Evolutionary conservation across 306 rosid species (phyloP).

Genomic region (Corylus avellana): DNA sequence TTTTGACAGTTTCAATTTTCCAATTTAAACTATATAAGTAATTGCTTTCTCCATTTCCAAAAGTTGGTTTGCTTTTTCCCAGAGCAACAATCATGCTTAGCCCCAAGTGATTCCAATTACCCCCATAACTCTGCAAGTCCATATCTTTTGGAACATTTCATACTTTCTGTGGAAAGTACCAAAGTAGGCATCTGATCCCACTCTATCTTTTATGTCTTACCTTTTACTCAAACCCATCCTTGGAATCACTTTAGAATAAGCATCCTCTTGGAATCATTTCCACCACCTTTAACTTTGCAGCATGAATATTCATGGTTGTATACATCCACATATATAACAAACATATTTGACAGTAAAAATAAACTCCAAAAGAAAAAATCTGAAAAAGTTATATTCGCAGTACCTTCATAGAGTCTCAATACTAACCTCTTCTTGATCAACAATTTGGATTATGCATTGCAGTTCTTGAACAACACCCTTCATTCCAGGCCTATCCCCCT

Average conservation of each 20-base stretch:
- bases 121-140: slow-evolving; percentile 31
- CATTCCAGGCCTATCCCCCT: slow-evolving; percentile 86
- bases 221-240: slow-evolving; percentile 27
- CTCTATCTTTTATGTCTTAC: slow-evolving; percentile 17
- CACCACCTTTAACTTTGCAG: slow-evolving; percentile 18
- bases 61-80: slow-evolving; percentile 29
- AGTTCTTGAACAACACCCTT: slow-evolving; percentile 70
- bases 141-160: slow-evolving; percentile 34
- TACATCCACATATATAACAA: neutral
- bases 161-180: slow-evolving; percentile 38
- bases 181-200: slow-evolving; percentile 63
- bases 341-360: slow-evolving; percentile 5
- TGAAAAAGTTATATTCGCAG: neutral
- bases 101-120: slow-evolving; percentile 34
- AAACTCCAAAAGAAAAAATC: neutral
- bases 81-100: slow-evolving; percentile 21
- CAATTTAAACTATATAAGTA: neutral
- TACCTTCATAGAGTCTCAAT: slow-evolving; percentile 11
- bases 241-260: slow-evolving; percentile 46
- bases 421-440: slow-evolving; percentile 38
- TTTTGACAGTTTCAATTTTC: neutral
- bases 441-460: slow-evolving; percentile 48
- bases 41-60: slow-evolving; percentile 32
- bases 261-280: slow-evolving; percentile 26
- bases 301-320: slow-evolving; percentile 39